These are phyloP conservation scores for Acidomyces sp. DNA, from an alignment of 495 filamentous ascomycete species.

Conservation along the genomic window DNA sequence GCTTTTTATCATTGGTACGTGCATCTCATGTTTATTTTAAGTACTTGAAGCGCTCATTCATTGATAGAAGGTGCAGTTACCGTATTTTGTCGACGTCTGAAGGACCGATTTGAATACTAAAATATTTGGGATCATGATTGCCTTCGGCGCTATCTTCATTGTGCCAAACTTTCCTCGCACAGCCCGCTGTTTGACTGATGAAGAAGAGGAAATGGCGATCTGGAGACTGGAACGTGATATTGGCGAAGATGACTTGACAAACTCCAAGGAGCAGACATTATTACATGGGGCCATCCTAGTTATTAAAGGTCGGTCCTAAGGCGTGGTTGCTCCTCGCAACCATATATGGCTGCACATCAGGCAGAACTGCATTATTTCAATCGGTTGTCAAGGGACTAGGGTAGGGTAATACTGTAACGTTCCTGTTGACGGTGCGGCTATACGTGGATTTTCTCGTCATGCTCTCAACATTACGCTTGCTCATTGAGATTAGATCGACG, in stretches of 20 bases:
- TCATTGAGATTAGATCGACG: no score
- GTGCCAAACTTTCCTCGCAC: constrained; percentile 76
- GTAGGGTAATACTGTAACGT: constrained; percentile 49
- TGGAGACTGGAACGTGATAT: constrained; percentile 68
- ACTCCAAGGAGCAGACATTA: constrained; percentile 1
- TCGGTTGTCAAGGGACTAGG: constrained; percentile 65
- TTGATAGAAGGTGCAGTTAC: no score
- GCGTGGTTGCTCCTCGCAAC: no score
- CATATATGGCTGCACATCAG: no score
- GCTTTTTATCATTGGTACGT: constrained; percentile 64
- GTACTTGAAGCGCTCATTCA: no score
- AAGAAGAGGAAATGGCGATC: constrained; percentile 53
- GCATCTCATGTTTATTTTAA: no score
- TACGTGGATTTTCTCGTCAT: constrained; percentile 19
- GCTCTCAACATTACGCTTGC: no score
- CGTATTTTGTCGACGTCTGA: no score
- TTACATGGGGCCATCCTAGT: constrained; percentile 55
- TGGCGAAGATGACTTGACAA: constrained; percentile 50
- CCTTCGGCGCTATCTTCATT: constrained; percentile 42
- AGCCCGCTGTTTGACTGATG: constrained; percentile 57
- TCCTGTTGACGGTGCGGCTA: constrained; percentile 60
- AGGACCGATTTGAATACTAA: no score
- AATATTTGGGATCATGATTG: constrained; percentile 40
- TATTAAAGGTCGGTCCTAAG: no score
- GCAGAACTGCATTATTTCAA: constrained; percentile 84